phyloP scores from a whole-genome alignment of 2,329 filamentous ascomycete species.

The Colletotrichum paranaense region DNA sequence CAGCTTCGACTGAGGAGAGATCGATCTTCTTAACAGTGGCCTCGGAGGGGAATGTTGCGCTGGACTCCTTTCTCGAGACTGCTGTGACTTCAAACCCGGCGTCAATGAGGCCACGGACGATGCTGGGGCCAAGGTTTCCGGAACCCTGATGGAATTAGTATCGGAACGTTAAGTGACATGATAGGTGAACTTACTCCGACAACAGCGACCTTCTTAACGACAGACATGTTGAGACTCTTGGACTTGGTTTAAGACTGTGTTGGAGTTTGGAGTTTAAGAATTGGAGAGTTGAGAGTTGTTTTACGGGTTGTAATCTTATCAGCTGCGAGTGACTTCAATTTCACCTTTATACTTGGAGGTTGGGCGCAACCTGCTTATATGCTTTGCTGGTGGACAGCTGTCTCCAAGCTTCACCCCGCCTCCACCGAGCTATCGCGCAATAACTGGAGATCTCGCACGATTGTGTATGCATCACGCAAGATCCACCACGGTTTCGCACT shows the following conservation, averaged over 20 bases:
- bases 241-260: too few relatives aligned
- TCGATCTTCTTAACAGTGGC: conserved; percentile 59
- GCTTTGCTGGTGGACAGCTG: background rate
- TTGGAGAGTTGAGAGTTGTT: background rate
- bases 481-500: background rate
- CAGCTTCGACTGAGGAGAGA: conserved; percentile 53
- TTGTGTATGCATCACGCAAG: conserved; percentile 5
- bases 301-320: background rate
- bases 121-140: conserved; percentile 45
- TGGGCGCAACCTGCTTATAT: conserved; percentile 7
- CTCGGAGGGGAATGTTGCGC: conserved; percentile 45
- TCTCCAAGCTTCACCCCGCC: background rate
- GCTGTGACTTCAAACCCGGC: conserved; percentile 61
- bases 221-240: conserved; percentile 38
- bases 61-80: conserved; percentile 59
- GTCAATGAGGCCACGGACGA: conserved; percentile 45
- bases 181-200: conserved; percentile 45
- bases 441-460: conserved; percentile 17
- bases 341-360: background rate
- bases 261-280: too few relatives aligned
- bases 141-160: conserved; percentile 41
- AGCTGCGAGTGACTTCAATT: background rate
- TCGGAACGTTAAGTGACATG: background rate
- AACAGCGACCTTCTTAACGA: conserved; percentile 47
- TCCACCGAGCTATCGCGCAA: conserved; percentile 20